Base-by-base conservation (phyloP, 768 basidiomycete species). In the Termitomyces sp. region DNA sequence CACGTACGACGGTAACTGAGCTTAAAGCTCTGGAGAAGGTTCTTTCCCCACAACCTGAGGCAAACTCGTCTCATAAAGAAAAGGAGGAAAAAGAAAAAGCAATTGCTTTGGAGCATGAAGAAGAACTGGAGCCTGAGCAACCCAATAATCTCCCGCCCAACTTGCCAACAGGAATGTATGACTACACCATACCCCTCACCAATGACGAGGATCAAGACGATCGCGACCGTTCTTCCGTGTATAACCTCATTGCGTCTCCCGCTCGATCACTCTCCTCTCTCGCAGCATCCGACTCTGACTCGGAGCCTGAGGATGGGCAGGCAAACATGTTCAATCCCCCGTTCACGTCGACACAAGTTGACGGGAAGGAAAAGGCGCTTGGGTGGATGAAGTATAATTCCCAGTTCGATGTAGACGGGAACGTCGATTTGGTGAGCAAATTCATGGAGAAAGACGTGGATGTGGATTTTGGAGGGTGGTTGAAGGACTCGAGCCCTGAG, bases 361-460 rank as follows among this genome's bases (percentile, higher is more conserved):
- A 38, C 18, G 59, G 57, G 23, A 62, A 67, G 48, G 54, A 54
- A 28, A 57, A 59, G 35, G 10, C 57, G 13, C 49, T 69, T 18
- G 67, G 73, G 41, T 78, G 72, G 61, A 71, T 74, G 70, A 77
- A 76, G 2, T 85, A 79, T 64, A 83, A 79, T 60, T 85, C 86
- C 4, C 85, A 86, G 61, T 80, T 82, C 57, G 81, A 84, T 59
- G 74, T 86, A 2, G 81, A 84, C 64, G 76, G 73, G n/a, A 76
- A 79, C 61, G 77, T 83, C 18, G 79, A 81, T 50, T 68, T 75
- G 62, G 84, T 84, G 5, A 79, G 75, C 50, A 82, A 80, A 67
- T 65, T 85, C 61, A 69, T 87, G 61, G 82, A 83, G 66, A 75
- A 76, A 61, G 87, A 86, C 59, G 77, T 86, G 4, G 84, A 86